phyloP scores from a whole-genome alignment of 495 filamentous ascomycete species.

The Chaetomium tenue region DNA sequence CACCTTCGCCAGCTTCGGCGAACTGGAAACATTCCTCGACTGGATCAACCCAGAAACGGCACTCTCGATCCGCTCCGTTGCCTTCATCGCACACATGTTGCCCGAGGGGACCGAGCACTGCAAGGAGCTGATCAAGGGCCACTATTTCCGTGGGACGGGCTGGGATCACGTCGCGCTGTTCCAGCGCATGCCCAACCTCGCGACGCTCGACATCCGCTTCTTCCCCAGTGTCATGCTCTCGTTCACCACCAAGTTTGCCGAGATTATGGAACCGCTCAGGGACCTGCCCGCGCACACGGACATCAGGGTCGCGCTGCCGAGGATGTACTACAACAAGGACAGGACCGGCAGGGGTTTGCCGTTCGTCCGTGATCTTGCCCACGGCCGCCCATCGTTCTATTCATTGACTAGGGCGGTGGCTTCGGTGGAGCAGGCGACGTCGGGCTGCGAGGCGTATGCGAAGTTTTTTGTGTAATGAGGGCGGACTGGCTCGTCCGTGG shows the following conservation, averaged over 20 bases:
- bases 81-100: constrained; percentile 21
- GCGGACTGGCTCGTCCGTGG: neutral
- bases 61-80: constrained; percentile 12
- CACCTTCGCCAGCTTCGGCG: constrained; percentile 21
- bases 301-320: neutral
- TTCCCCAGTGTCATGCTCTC: constrained; percentile 22
- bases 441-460: neutral
- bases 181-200: constrained; percentile 12
- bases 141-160: constrained; percentile 17
- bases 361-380: neutral
- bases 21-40: constrained; percentile 16
- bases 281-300: constrained; percentile 10
- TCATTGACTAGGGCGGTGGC: neutral
- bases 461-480: neutral
- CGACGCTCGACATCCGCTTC: constrained; percentile 19
- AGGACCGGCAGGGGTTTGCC: neutral
- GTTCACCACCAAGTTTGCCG: constrained; percentile 1
- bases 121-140: constrained; percentile 16
- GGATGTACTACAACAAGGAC: neutral
- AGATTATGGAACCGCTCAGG: constrained; percentile 16
- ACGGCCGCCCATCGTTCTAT: neutral
- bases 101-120: constrained; percentile 6
- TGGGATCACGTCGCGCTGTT: constrained; percentile 14
- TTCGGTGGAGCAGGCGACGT: neutral
- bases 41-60: constrained; percentile 2